Conservation (phyloP, 176 grass and related monocot species). For the Themeda triandra region DNA sequence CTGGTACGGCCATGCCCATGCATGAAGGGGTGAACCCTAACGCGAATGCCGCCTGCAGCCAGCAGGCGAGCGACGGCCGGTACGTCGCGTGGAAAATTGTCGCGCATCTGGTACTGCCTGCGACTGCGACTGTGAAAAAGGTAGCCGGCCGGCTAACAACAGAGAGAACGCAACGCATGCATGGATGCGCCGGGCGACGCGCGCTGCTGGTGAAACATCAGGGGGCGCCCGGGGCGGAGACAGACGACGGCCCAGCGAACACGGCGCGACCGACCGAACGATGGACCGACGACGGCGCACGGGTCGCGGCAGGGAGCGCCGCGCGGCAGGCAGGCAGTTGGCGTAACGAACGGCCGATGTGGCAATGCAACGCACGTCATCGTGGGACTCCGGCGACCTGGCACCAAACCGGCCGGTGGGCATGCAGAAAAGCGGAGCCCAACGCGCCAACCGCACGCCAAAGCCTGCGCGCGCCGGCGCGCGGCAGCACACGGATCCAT, state of each 20-base stretch:
- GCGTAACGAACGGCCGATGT: constrained; percentile 20
- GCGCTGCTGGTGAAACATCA: not conserved
- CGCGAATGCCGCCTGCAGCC: not conserved
- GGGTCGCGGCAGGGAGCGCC: too few species aligned
- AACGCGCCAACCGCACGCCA: constrained; percentile 2
- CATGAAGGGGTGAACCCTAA: not conserved
- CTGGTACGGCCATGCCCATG: not conserved
- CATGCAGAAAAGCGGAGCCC: constrained; percentile 6
- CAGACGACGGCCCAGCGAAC: constrained; percentile 16
- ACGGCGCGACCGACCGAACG: not conserved
- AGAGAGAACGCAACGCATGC: too few species aligned
- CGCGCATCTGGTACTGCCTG: too few species aligned
- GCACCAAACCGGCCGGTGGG: constrained; percentile 48
- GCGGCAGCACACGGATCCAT: not conserved
- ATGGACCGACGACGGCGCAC: not conserved
- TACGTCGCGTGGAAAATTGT: not conserved
- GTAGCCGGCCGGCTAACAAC: not conserved
- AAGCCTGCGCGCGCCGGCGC: not conserved
- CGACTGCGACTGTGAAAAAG: not conserved
- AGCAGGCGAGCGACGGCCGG: not conserved
- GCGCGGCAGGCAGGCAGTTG: not conserved
- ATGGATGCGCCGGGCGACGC: not conserved
- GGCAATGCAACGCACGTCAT: not conserved
- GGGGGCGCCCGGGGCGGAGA: not conserved
- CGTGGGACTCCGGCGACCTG: not conserved